Base-by-base conservation (phyloP, 768 basidiomycete species). In the Pulveroboletus sp. region DNA sequence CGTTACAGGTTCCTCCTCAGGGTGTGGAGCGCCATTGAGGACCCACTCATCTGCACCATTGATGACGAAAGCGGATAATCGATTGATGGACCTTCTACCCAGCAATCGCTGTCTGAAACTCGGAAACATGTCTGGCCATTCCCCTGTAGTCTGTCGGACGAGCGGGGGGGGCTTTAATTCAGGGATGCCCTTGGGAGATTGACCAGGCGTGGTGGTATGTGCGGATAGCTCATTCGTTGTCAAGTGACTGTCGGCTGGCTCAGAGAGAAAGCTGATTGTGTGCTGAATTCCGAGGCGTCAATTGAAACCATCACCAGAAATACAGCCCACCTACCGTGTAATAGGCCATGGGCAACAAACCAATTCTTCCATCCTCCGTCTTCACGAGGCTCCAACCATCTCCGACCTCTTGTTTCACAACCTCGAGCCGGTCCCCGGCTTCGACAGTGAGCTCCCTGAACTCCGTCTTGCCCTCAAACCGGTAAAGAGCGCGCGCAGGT, bases 41-140 rank as follows among this genome's bases (percentile, higher is more conserved):
- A 91, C 77, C 71, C 83, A 92, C 45, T 84, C 83, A 64, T 92
- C 89, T 9, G 89, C 89, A 32, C 89, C 89, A 50, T 84, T 89
- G 7, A 86, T 89, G 13, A 92, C 89, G 64, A 91, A 92, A 49
- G 77, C 84, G 1, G 88, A 89, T 69, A 92, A 92, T n/a, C 89
- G 77, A 64, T 91, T 90, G 47, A 91, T 67, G 39, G 80, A 81
- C 67, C 84, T 89, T 9, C 89, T 87, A 28, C 86, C 82, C 1
- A 92, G 77, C 0, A 91, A 73, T 55, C 81, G 84, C 47, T 80
- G 79, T 8, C 82, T 73, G 58, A 89, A 85, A 64, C 79, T 86
- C 2, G 86, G 85, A 55, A 85, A 79, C 14, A 70, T 60, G 33
- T 57, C 60, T 73, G 55, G 61, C 67, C 85, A 86, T 65, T 89